Evolutionary conservation across 345 rosid genomes (phyloP).

Genomic region (Rhodamnia argentea): DNA sequence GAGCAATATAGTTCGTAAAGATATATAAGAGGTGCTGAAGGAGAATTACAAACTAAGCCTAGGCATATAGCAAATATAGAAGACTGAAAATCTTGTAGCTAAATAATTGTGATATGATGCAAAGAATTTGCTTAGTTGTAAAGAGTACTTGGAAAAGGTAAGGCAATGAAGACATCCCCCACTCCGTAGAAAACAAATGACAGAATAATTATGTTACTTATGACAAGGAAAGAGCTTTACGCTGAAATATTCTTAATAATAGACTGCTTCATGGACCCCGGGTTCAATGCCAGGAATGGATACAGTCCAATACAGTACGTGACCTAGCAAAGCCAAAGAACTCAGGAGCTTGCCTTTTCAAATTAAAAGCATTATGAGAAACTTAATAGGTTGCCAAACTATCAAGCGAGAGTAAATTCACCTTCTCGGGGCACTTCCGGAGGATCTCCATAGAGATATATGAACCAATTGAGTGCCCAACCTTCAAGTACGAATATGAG

Average conservation of each 20-base stretch:
- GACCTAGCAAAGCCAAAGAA: conserved; percentile 27
- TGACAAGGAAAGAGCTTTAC: conserved; percentile 25
- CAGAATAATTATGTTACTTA: not conserved
- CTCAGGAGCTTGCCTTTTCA: not conserved
- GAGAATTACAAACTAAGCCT: not conserved
- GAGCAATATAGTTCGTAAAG: not conserved
- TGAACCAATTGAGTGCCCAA: conserved; percentile 86
- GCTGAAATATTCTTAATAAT: conserved; percentile 34
- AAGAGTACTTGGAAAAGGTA: not conserved
- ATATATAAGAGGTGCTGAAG: not conserved
- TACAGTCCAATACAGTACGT: conserved; percentile 51
- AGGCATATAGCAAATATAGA: not conserved
- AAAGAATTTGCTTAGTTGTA: not conserved
- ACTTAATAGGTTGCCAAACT: not conserved
- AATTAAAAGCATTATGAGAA: not conserved
- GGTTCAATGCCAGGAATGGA: conserved; percentile 65
- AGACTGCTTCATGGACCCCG: conserved; percentile 41
- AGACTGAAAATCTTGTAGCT: not conserved
- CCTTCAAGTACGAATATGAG: conserved; percentile 23
- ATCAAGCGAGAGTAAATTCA: conserved; percentile 2
- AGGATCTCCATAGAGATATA: conserved; percentile 54
- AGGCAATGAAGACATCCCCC: not conserved
- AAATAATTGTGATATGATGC: not conserved
- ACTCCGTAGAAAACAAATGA: not conserved
- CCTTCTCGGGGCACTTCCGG: conserved; percentile 48